A percentile compares a stretch with the other conserved stretches of the same genome.
Evolutionary conservation across 805 yeast species (phyloP).

Genomic region (Sugiyamaella boreocaroliniensis): DNA sequence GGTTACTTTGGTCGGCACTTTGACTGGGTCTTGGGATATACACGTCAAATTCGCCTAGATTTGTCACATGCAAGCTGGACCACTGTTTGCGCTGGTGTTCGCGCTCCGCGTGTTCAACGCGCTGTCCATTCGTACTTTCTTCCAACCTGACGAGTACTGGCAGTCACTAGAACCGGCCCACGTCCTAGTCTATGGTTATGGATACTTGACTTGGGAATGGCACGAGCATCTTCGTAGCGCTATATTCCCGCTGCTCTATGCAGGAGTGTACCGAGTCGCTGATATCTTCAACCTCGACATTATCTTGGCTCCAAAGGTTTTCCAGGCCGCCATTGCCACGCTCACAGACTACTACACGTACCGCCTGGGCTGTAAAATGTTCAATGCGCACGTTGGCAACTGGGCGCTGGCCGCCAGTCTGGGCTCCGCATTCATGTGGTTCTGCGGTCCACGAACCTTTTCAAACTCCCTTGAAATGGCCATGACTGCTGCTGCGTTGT

Average conservation of each 20-base stretch:
- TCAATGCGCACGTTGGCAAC: slow-evolving; percentile 20
- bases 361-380: slow-evolving; percentile 37
- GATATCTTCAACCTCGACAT: slow-evolving; percentile 31
- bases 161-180: slow-evolving; percentile 94
- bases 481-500: slow-evolving; percentile 58
- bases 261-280: slow-evolving; percentile 36
- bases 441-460: slow-evolving; percentile 71
- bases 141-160: slow-evolving; percentile 95
- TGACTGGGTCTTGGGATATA: no score
- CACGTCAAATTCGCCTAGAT: no score
- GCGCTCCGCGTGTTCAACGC: slow-evolving; percentile 56
- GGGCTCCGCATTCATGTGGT: slow-evolving; percentile 75
- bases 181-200: slow-evolving; percentile 62
- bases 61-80: not conserved
- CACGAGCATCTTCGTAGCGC: slow-evolving; percentile 62
- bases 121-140: slow-evolving; percentile 59
- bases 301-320: slow-evolving; percentile 52
- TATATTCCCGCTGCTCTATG: slow-evolving; percentile 70
- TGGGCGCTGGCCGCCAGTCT: slow-evolving; percentile 46
- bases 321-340: slow-evolving; percentile 65
- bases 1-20: no score
- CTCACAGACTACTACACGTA: slow-evolving; percentile 60
- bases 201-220: slow-evolving; percentile 96
- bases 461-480: slow-evolving; percentile 76
- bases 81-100: slow-evolving; percentile 17